Evolutionary conservation across 176 grass and related monocot genomes (phyloP).

Genomic region (Carex littledalei): DNA sequence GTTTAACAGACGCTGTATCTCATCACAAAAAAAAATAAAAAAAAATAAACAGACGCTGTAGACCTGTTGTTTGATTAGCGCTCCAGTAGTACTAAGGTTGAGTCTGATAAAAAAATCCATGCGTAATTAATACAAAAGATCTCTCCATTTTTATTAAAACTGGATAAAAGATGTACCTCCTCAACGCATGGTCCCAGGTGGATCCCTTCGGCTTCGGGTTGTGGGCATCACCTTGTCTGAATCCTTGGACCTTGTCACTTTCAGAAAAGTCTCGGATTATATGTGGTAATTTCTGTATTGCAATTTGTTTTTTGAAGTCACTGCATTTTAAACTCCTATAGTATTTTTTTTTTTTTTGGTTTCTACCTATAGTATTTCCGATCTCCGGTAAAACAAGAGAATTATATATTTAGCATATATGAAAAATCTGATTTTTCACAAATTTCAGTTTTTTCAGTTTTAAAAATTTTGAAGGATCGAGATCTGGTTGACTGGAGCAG

Average conservation of each 20-base stretch:
- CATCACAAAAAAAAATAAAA: no score
- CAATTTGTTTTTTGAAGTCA: background rate
- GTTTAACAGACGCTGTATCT: background rate
- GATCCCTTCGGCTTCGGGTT: slow-evolving; percentile 6
- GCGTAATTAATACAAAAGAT: background rate
- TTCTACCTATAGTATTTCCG: background rate
- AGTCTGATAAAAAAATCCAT: background rate
- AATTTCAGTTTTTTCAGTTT: background rate
- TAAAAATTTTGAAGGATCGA: background rate
- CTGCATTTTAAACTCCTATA: background rate
- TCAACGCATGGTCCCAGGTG: background rate
- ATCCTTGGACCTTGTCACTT: slow-evolving; percentile 6
- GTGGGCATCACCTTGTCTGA: slow-evolving; percentile 9
- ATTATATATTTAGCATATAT: background rate
- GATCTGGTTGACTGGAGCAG: background rate
- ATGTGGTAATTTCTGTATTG: background rate
- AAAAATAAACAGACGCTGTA: background rate
- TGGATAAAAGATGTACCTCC: background rate
- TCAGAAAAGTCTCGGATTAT: background rate
- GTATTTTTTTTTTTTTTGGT: no score
- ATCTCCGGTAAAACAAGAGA: background rate
- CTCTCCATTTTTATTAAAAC: background rate
- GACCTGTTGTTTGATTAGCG: background rate
- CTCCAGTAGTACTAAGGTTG: background rate
- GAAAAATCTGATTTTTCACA: background rate